Evolutionary conservation across 2,329 filamentous ascomycete genomes (phyloP).

Genomic region (Epichloe aotearoae): DNA sequence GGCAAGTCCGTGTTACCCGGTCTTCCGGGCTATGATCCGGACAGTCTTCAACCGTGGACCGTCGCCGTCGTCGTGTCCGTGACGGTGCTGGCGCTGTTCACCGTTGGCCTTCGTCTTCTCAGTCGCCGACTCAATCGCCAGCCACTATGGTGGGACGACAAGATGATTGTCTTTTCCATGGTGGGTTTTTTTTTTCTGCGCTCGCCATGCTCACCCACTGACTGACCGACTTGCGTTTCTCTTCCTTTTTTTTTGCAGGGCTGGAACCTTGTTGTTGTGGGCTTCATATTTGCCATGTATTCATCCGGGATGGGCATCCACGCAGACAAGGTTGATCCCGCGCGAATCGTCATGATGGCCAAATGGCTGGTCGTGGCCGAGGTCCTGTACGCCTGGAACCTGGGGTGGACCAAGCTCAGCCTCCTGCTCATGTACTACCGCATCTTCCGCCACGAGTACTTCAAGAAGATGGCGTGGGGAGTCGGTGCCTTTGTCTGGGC

Average conservation of each 20-base stretch:
- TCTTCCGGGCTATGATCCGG: conserved; percentile 12
- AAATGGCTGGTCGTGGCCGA: conserved; percentile 35
- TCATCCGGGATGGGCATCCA: conserved; percentile 33
- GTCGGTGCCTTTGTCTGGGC: conserved; percentile 29
- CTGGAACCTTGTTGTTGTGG: conserved; percentile 30
- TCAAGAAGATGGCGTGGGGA: conserved; percentile 27
- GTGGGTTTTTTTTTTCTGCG: conserved; percentile 15
- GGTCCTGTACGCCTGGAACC: conserved; percentile 33
- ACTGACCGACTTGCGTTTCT: neutral
- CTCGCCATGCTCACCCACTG: neutral
- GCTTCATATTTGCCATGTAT: conserved; percentile 36
- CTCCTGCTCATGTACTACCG: conserved; percentile 39
- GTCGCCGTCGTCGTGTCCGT: conserved; percentile 24
- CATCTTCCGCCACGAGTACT: conserved; percentile 32
- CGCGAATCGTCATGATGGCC: conserved; percentile 28
- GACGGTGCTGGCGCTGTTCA: conserved; percentile 25
- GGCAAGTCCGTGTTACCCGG: conserved; percentile 8
- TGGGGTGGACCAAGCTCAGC: conserved; percentile 36
- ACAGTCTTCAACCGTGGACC: conserved; percentile 28
- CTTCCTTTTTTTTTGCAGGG: conserved; percentile 10
- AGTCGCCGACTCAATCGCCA: conserved; percentile 28
- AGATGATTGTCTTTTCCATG: conserved; percentile 33
- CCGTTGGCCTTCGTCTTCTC: conserved; percentile 25
- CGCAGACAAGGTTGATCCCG: conserved; percentile 22
- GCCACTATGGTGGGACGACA: conserved; percentile 35